Conservation (phyloP, 345 rosid species). For the Nephelium lappaceum region DNA sequence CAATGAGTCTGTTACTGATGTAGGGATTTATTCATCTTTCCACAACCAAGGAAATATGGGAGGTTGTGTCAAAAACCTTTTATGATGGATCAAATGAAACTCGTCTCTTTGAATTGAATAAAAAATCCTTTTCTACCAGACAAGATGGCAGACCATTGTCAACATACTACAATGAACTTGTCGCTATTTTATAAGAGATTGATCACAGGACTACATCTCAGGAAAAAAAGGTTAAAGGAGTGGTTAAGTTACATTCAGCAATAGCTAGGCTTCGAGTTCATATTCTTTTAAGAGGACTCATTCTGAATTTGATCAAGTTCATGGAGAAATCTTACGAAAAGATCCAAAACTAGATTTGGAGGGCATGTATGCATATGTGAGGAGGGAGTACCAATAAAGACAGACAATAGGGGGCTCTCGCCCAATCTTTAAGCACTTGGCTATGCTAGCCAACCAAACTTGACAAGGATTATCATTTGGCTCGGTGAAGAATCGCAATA, state of each 20-base stretch:
- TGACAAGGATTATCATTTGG: too few species aligned
- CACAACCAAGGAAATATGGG: constrained; percentile 10
- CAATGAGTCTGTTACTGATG: constrained; percentile 5
- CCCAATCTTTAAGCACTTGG: too few species aligned
- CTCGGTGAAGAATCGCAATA: too few species aligned
- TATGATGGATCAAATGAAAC: constrained; percentile 15
- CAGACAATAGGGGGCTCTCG: too few species aligned
- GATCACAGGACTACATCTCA: not conserved
- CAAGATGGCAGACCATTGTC: too few species aligned
- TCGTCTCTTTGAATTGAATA: constrained; percentile 12
- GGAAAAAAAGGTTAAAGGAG: not conserved
- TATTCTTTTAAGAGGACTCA: too few species aligned
- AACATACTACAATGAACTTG: too few species aligned
- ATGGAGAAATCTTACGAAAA: too few species aligned
- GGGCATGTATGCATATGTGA: too few species aligned
- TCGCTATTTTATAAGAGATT: not conserved
- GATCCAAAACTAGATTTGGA: too few species aligned
- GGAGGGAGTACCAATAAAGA: too few species aligned
- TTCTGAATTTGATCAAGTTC: constrained; percentile 9
- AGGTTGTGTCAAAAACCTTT: not conserved
- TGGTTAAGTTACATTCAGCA: not conserved
- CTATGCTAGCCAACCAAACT: too few species aligned
- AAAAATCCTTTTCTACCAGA: not conserved
- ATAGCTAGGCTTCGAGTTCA: not conserved
- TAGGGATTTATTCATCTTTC: constrained; percentile 3